phyloP scores from a whole-genome alignment of 2,329 filamentous ascomycete species.

The Aspergillus costaricaensis region DNA sequence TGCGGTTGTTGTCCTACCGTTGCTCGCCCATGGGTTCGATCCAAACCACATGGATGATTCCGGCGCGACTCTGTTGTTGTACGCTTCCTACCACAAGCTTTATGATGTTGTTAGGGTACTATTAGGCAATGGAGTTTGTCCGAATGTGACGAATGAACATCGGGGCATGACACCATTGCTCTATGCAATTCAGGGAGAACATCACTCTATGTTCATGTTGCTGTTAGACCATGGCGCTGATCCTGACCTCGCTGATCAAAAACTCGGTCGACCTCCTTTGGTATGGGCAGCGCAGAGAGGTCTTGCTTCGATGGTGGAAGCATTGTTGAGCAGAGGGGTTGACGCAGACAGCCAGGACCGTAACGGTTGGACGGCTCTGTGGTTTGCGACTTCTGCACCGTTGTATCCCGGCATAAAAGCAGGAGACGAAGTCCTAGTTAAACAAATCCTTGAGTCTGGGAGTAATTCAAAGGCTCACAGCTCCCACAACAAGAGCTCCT shows the following conservation, averaged over 20 bases:
- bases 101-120: background rate
- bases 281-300: background rate
- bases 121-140: background rate
- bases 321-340: background rate
- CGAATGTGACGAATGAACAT: background rate
- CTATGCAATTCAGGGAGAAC: background rate
- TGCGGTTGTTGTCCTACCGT: background rate
- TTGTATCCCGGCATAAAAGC: rapidly evolving
- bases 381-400: background rate
- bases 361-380: background rate
- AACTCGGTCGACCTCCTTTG: background rate
- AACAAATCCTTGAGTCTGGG: background rate
- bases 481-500: background rate
- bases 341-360: background rate
- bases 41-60: background rate
- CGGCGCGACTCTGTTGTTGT: background rate
- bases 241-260: background rate
- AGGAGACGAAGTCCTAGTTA: background rate
- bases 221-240: background rate
- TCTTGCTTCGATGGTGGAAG: background rate
- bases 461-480: background rate
- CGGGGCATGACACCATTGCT: background rate
- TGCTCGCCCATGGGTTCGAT: background rate
- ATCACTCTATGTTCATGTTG: background rate
- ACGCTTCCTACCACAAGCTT: background rate